These are phyloP conservation scores for Tylopilus sp. DNA, from an alignment of 1,284 basidiomycete genomes.

Conservation along the genomic window DNA sequence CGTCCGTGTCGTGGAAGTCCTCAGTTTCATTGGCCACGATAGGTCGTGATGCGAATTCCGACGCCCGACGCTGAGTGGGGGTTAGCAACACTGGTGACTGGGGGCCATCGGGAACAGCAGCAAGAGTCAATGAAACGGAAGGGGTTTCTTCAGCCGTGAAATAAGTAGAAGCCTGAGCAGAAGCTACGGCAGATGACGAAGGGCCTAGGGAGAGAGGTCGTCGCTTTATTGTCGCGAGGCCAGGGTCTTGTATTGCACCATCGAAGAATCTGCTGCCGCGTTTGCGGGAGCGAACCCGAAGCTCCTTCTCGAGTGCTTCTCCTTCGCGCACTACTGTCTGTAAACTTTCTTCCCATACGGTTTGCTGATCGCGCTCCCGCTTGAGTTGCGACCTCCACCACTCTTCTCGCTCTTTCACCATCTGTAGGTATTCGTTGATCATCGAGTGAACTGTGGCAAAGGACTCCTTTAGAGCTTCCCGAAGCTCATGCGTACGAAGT, in stretches of 20 bases:
- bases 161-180: constrained; percentile 32
- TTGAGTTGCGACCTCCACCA: constrained; percentile 78
- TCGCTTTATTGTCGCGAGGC: constrained; percentile 38
- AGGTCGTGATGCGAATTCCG: constrained; percentile 23
- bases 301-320: constrained; percentile 85
- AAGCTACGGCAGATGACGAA: constrained; percentile 22
- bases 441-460: constrained; percentile 69
- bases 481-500: constrained; percentile 58
- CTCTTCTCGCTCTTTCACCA: constrained; percentile 85
- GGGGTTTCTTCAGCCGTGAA: constrained; percentile 31
- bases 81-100: constrained; percentile 37
- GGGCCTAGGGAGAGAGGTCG: constrained; percentile 33
- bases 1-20: constrained; percentile 76
- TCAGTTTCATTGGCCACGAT: constrained; percentile 47
- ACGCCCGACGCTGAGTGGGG: constrained; percentile 37
- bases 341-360: constrained; percentile 94
- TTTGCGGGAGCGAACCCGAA: constrained; percentile 69
- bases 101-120: constrained; percentile 15
- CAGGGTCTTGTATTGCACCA: constrained; percentile 33
- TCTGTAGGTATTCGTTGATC: constrained; percentile 77
- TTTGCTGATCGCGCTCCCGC: constrained; percentile 79
- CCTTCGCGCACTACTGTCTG: constrained; percentile 90
- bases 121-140: constrained; percentile 15
- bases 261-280: constrained; percentile 67
- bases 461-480: constrained; percentile 73